phyloP scores from a whole-genome alignment of 129 eudicot genomes.

The Centella asiatica region DNA sequence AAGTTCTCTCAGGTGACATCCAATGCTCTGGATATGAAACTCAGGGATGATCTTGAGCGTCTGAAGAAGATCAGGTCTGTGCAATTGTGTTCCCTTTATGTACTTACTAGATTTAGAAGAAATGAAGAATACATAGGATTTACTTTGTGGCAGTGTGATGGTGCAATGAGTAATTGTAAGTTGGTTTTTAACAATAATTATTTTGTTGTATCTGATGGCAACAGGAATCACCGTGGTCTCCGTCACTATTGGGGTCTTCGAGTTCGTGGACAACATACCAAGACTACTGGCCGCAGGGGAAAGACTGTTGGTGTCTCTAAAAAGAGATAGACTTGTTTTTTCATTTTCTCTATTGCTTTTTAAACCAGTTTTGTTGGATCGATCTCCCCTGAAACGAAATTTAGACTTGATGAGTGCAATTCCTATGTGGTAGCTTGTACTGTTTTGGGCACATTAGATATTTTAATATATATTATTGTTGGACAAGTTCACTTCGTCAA shows the following conservation, averaged over 20 bases:
- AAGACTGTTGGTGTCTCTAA: conserved; percentile 75
- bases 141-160: no score
- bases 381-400: not conserved
- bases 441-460: not conserved
- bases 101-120: no score
- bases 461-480: not conserved
- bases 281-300: conserved; percentile 58
- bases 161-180: no score
- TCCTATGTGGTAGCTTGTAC: not conserved
- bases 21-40: conserved; percentile 65
- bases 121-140: no score
- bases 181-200: no score
- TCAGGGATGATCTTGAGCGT: conserved; percentile 75
- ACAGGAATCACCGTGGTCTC: conserved; percentile 68
- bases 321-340: conserved; percentile 40
- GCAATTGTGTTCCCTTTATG: not conserved
- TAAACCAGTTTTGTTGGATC: conserved; percentile 2
- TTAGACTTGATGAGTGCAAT: not conserved
- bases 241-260: conserved; percentile 72
- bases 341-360: not conserved
- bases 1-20: conserved; percentile 61
- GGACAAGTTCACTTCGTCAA: not conserved
- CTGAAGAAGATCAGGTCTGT: conserved; percentile 61
- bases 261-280: conserved; percentile 59
- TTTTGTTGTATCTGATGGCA: not conserved